Conservation (phyloP, 1,284 basidiomycete genomes). For the Apiotrichum domesticum region DNA sequence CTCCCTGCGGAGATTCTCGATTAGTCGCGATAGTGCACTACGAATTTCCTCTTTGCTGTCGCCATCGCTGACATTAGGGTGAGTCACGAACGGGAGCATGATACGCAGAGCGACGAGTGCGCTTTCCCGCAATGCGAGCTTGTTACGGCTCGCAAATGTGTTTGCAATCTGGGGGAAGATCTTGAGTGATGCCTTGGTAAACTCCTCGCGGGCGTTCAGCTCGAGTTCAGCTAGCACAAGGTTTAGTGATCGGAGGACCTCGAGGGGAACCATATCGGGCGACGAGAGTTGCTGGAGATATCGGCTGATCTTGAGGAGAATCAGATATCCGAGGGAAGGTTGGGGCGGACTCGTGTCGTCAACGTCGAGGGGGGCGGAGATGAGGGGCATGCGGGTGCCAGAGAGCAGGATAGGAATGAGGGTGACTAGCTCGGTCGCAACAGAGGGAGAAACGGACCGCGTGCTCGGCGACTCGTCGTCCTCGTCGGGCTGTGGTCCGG, state of each 20-base stretch:
- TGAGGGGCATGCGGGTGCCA: slow-evolving; percentile 46
- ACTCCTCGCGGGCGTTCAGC: slow-evolving; percentile 59
- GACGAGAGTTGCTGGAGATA: slow-evolving; percentile 58
- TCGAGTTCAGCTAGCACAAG: slow-evolving; percentile 64
- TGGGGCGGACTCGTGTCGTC: neutral
- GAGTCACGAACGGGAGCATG: slow-evolving; percentile 65
- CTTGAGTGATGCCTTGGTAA: slow-evolving; percentile 56
- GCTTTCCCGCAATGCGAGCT: slow-evolving; percentile 57
- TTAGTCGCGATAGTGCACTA: slow-evolving; percentile 52
- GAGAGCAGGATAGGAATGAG: slow-evolving; percentile 62
- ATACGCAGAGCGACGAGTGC: slow-evolving; percentile 59
- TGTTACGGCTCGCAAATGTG: slow-evolving; percentile 72
- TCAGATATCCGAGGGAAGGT: slow-evolving; percentile 49
- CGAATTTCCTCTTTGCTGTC: slow-evolving; percentile 35
- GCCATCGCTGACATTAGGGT: slow-evolving; percentile 8
- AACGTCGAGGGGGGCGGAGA: slow-evolving; percentile 17
- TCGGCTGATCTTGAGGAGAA: slow-evolving; percentile 61
- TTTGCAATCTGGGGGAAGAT: slow-evolving; percentile 61
- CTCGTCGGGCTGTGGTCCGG: slow-evolving; percentile 14
- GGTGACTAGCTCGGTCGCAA: slow-evolving; percentile 55
- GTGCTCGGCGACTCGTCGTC: slow-evolving; percentile 18
- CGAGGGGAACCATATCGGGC: slow-evolving; percentile 68
- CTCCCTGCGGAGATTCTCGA: slow-evolving; percentile 55
- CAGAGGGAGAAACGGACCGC: neutral
- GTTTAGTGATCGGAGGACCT: slow-evolving; percentile 64